Evolutionary conservation across 495 filamentous ascomycete genomes (phyloP), one percentile per base, ranked within the genome.

Genomic region (Hyaloscypha hepaticicola): DNA sequence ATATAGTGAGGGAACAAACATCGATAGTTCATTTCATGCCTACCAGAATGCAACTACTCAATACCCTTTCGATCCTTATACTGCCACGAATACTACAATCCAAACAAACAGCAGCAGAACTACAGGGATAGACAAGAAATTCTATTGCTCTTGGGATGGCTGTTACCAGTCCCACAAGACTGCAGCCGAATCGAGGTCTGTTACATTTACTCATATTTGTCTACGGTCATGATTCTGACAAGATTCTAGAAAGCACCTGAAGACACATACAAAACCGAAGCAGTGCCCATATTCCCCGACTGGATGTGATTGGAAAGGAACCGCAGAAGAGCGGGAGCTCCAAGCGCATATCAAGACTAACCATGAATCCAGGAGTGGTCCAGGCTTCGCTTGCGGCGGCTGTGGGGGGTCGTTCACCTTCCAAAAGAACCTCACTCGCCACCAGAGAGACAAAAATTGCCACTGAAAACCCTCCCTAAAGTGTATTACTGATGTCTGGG

Each of bases 251-350:
- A 52, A 52, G 50, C 50, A 52, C 50, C 14, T 27, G 14, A 52
- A 52, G 50, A 52, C 50, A 52, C 50, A 52, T 14, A 52, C n/a
- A 52, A 52, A 52, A 27, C 50, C 50, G 50, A 12, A 52, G 11
- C 50, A 52, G 50, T 52, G 50, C 50, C 50, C 38, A 45, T 45
- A 52, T 14, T 24, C 2, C 50, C 50, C 50, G 50, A 25, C 8
- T 45, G 8, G 6, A 2, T 52, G 50, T 52, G 26, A 9, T 52
- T 52, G 50, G 50, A 52, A 52, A 52, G 50, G 50, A 52, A 52
- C 50, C n/a, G 50, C 50, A 52, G 50, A 52, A 52, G 14, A 52
- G 4, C 50, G 50, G n/a, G 50, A 52, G n/a, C 50, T 52, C 50
- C 11, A 27, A 52, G 50, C 50, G 50, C 50, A 52, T 52, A 52